Conservation (phyloP, 352 stramenopile genomes). For the Phytophthora uliginosa region DNA sequence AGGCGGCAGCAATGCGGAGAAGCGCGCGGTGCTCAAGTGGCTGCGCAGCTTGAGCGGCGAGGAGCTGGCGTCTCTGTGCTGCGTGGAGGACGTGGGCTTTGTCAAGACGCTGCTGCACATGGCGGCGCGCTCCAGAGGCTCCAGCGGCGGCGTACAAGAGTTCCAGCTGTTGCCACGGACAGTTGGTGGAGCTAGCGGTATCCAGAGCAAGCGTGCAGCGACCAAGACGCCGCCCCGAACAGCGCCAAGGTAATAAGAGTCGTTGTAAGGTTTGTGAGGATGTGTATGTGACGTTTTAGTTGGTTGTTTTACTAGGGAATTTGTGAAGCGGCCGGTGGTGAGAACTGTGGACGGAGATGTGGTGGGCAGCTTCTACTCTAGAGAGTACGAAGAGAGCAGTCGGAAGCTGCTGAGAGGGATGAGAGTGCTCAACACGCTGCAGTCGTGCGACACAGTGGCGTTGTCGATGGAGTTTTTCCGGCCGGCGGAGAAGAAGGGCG, state of each 20-base stretch:
- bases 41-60: slow-evolving; percentile 44
- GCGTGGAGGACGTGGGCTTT: slow-evolving; percentile 72
- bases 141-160: slow-evolving; percentile 40
- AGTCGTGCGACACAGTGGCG: slow-evolving; percentile 79
- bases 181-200: background rate
- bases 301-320: slow-evolving; percentile 50
- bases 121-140: slow-evolving; percentile 37
- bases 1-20: slow-evolving; percentile 32
- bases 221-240: slow-evolving; percentile 17
- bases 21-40: slow-evolving; percentile 60
- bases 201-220: slow-evolving; percentile 17
- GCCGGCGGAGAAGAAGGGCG: slow-evolving; percentile 1
- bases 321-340: slow-evolving; percentile 59
- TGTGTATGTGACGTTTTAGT: background rate
- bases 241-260: slow-evolving; percentile 23
- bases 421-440: slow-evolving; percentile 66
- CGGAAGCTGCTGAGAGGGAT: slow-evolving; percentile 42
- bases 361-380: slow-evolving; percentile 58
- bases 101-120: slow-evolving; percentile 87
- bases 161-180: slow-evolving; percentile 61
- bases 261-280: background rate
- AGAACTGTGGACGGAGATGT: slow-evolving; percentile 64
- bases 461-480: slow-evolving; percentile 56
- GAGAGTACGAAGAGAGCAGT: slow-evolving; percentile 57
- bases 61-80: slow-evolving; percentile 72